Conservation (phyloP, 371 early-diverging fungal genomes). For the Lichtheimia hyalospora region DNA sequence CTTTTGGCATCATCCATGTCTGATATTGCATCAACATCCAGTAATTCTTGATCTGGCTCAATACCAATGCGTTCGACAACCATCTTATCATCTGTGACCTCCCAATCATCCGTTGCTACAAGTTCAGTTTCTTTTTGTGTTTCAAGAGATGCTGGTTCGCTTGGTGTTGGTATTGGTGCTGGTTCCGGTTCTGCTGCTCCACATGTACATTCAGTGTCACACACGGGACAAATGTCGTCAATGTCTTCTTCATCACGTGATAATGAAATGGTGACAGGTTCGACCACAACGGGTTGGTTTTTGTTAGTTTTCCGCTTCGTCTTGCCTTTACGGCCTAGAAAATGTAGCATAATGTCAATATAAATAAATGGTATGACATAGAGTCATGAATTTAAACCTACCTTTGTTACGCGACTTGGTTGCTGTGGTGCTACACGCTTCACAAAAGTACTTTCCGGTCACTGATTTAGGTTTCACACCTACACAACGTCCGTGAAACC, state of each 20-base stretch:
- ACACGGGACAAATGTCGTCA: slow-evolving; percentile 62
- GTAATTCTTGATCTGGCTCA: slow-evolving; percentile 9
- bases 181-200: slow-evolving; percentile 20
- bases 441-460: slow-evolving; percentile 53
- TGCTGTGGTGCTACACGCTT: slow-evolving; percentile 25
- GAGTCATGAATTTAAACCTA: too few relatives aligned
- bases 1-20: slow-evolving; percentile 2
- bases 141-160: background rate
- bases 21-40: slow-evolving; percentile 13
- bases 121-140: background rate
- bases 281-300: slow-evolving; percentile 15
- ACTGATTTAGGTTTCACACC: slow-evolving; percentile 53
- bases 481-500: slow-evolving; percentile 81
- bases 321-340: background rate
- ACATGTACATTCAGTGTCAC: slow-evolving; percentile 64
- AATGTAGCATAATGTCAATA: background rate
- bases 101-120: slow-evolving; percentile 14
- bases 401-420: too few relatives aligned
- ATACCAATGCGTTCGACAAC: slow-evolving; percentile 18
- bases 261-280: slow-evolving; percentile 4
- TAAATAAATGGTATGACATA: too few relatives aligned
- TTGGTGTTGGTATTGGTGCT: background rate
- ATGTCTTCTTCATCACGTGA: slow-evolving; percentile 36
- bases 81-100: slow-evolving; percentile 9
- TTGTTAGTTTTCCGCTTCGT: background rate